phyloP scores from a whole-genome alignment of 108 stramenopile species.

The Chaetoceros tenuissimus region DNA sequence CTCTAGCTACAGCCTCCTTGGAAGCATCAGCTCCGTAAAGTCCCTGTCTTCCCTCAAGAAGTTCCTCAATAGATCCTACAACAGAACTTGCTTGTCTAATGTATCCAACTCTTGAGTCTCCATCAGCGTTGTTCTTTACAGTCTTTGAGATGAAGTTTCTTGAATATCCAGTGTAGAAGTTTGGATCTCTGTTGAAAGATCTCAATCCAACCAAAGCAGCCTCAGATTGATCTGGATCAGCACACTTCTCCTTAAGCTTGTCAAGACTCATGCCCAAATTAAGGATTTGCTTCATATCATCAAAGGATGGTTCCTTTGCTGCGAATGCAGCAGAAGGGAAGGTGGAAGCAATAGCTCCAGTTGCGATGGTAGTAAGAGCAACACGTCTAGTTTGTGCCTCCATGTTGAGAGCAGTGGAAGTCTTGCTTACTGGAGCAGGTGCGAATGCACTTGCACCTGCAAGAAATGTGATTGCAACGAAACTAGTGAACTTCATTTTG shows the following conservation, averaged over 20 bases:
- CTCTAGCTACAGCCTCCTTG: conserved; percentile 19
- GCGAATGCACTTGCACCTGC: too few relatives aligned
- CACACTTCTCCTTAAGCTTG: conserved; percentile 15
- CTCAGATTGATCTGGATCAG: conserved; percentile 14
- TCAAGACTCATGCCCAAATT: conserved; percentile 23
- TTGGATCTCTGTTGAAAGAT: conserved; percentile 26
- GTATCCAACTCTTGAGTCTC: conserved; percentile 29
- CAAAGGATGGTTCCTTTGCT: conserved; percentile 19
- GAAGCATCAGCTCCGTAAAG: conserved; percentile 10
- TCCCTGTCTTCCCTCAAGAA: conserved; percentile 16
- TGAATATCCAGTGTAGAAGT: conserved; percentile 28
- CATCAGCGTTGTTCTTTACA: conserved; percentile 23
- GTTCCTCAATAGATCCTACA: conserved; percentile 16
- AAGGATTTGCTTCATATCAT: conserved; percentile 22
- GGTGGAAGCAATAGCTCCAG: conserved; percentile 1
- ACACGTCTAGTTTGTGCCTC: too few relatives aligned
- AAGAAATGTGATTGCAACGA: too few relatives aligned
- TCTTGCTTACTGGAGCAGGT: too few relatives aligned
- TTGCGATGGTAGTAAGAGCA: conserved; percentile 2
- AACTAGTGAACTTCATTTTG: too few relatives aligned
- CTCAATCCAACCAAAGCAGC: conserved; percentile 12
- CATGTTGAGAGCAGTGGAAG: too few relatives aligned
- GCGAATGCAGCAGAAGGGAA: neutral
- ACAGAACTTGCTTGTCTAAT: conserved; percentile 19
- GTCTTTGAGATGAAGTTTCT: conserved; percentile 25